These are phyloP conservation scores for Phytophthora kernoviae DNA, from an alignment of 352 stramenopile genomes.

Conservation along the genomic window DNA sequence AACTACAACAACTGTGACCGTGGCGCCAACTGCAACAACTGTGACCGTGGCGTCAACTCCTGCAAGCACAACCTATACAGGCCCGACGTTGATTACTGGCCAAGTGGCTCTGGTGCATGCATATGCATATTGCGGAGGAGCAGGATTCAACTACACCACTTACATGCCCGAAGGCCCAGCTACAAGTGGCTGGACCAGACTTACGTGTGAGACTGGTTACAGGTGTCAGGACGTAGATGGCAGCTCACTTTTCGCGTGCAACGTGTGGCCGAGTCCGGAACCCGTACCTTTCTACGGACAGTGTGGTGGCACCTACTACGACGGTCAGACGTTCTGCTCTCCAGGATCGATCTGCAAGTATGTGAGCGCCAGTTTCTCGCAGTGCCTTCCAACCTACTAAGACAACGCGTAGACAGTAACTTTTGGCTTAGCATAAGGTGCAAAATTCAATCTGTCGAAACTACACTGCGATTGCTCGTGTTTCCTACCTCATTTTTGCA, in stretches of 20 bases:
- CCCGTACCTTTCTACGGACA: slow-evolving; percentile 31
- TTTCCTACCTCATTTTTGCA: too few relatives aligned
- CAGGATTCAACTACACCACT: slow-evolving; percentile 26
- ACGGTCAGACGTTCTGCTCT: slow-evolving; percentile 32
- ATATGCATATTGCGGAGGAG: slow-evolving; percentile 22
- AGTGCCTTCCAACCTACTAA: slow-evolving; percentile 34
- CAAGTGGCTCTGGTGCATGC: slow-evolving; percentile 17
- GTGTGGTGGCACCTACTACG: slow-evolving; percentile 26
- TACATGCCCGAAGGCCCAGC: slow-evolving; percentile 20
- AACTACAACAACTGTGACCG: not conserved
- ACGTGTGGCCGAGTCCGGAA: slow-evolving; percentile 23
- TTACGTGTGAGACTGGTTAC: slow-evolving; percentile 22
- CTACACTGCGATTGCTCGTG: too few relatives aligned
- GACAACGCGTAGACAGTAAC: slow-evolving; percentile 2
- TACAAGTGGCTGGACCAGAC: slow-evolving; percentile 8
- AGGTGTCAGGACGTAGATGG: slow-evolving; percentile 17
- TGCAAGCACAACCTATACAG: not conserved
- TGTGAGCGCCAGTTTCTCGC: slow-evolving; percentile 29
- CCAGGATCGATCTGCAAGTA: slow-evolving; percentile 33
- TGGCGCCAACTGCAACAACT: not conserved
- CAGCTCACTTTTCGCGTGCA: slow-evolving; percentile 13
- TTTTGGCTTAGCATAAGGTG: too few relatives aligned
- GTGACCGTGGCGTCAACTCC: not conserved
- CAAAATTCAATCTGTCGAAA: not conserved
- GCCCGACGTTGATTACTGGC: slow-evolving; percentile 9